Evolutionary conservation across 805 yeast genomes (phyloP).

Genomic region (Ogataea sp.): DNA sequence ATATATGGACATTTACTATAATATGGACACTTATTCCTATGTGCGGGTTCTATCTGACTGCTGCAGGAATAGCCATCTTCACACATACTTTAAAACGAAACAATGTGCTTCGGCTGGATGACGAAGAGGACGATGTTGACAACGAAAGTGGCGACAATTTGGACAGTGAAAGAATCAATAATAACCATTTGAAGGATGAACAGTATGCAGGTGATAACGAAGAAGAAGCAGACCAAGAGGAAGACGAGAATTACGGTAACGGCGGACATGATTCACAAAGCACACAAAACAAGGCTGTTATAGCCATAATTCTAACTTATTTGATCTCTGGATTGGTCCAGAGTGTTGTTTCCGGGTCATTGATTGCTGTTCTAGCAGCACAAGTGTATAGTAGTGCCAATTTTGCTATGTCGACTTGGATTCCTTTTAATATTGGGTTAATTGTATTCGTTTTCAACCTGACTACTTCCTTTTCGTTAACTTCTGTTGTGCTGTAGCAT

Average conservation of each 20-base stretch:
- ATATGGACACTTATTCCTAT: conserved; percentile 74
- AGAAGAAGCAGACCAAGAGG: neutral
- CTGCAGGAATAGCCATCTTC: conserved; percentile 55
- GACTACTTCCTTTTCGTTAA: conserved; percentile 56
- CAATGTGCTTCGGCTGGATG: neutral
- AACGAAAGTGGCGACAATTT: neutral
- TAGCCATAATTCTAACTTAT: conserved; percentile 40
- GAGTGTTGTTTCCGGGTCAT: conserved; percentile 66
- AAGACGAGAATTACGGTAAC: neutral
- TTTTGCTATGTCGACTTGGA: conserved; percentile 90
- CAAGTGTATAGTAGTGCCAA: conserved; percentile 75
- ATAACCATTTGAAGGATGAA: no score
- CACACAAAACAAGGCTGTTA: neutral
- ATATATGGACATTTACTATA: conserved; percentile 78
- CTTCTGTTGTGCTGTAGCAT: no score
- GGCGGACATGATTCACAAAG: neutral
- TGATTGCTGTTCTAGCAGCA: conserved; percentile 66
- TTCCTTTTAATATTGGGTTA: conserved; percentile 78
- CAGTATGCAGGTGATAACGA: neutral
- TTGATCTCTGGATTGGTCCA: conserved; percentile 47
- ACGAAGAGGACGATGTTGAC: neutral
- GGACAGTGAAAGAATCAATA: conserved; percentile 28
- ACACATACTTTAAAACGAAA: conserved; percentile 23
- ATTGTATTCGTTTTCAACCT: conserved; percentile 61
- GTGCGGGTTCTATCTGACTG: conserved; percentile 50